Evolutionary conservation across 805 yeast genomes (phyloP).

Genomic region (Tetrapisispora pingtungensis): DNA sequence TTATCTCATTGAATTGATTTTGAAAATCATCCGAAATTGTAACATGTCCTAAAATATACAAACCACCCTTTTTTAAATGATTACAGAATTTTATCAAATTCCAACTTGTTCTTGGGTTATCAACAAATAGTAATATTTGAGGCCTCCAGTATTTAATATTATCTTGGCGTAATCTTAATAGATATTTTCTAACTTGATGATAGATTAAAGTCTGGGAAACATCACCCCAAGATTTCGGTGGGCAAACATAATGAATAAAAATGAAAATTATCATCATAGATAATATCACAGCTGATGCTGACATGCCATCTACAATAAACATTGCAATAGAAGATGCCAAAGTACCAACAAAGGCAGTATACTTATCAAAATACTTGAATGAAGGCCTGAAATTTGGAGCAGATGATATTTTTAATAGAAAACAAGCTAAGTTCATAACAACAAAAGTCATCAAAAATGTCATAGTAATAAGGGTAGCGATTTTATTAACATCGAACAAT

Average conservation of each 20-base stretch:
- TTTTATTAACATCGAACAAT: slow-evolving; percentile 83
- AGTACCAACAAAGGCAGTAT: slow-evolving; percentile 74
- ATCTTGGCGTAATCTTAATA: slow-evolving; percentile 68
- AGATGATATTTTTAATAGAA: slow-evolving; percentile 72
- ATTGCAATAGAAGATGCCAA: slow-evolving; percentile 65
- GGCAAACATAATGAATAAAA: slow-evolving; percentile 79
- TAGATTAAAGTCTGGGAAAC: slow-evolving; percentile 91
- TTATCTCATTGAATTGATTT: slow-evolving; percentile 55
- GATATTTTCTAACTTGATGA: slow-evolving; percentile 90
- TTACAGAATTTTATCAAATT: slow-evolving; percentile 86
- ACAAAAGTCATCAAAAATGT: slow-evolving; percentile 94
- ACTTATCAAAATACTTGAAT: slow-evolving; percentile 72
- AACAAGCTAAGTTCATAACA: slow-evolving; percentile 90
- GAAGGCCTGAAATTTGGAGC: slow-evolving; percentile 99
- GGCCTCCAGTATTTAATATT: slow-evolving; percentile 99
- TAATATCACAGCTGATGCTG: slow-evolving; percentile 68
- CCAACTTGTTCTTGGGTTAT: slow-evolving; percentile 89
- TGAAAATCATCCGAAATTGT: slow-evolving; percentile 50
- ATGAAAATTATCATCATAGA: slow-evolving; percentile 58
- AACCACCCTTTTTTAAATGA: slow-evolving; percentile 89
- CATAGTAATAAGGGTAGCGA: slow-evolving; percentile 94
- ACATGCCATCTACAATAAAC: slow-evolving; percentile 88
- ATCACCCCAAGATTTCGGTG: slow-evolving; percentile 97
- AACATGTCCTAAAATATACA: slow-evolving; percentile 88
- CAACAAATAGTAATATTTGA: slow-evolving; percentile 78